phyloP scores from a whole-genome alignment of 1,139 yeast genomes.

The Suhomyces choctaworum region DNA sequence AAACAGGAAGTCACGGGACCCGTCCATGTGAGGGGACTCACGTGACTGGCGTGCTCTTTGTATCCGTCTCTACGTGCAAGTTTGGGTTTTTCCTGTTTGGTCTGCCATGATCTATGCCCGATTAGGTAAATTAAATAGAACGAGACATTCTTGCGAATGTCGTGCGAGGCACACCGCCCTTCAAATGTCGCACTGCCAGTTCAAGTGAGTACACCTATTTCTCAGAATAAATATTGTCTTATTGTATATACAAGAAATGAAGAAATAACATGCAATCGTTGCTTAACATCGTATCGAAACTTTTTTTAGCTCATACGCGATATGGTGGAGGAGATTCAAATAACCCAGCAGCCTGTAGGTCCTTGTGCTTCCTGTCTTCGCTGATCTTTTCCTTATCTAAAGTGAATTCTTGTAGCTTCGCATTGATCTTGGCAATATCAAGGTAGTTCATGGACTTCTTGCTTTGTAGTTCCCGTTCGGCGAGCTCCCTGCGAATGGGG shows the following conservation, averaged over 20 bases:
- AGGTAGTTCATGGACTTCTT: slow-evolving; percentile 35
- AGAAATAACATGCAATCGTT: slow-evolving; percentile 7
- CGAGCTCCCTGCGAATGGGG: slow-evolving; percentile 21
- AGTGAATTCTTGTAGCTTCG: slow-evolving; percentile 20
- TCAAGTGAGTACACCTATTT: too few species aligned
- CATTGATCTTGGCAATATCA: slow-evolving; percentile 32
- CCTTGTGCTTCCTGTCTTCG: not conserved
- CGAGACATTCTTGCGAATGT: not conserved
- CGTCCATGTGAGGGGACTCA: too few species aligned
- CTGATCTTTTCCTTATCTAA: slow-evolving; percentile 12
- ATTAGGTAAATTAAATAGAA: not conserved
- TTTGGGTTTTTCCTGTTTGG: not conserved
- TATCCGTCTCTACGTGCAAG: too few species aligned
- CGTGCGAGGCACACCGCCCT: too few species aligned
- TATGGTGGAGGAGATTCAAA: slow-evolving; percentile 19
- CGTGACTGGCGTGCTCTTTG: too few species aligned
- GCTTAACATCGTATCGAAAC: slow-evolving; percentile 1
- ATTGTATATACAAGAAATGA: slow-evolving; percentile 8
- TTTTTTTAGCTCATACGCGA: slow-evolving; percentile 6
- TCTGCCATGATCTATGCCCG: too few species aligned
- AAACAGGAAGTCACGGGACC: too few species aligned
- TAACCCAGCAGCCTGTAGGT: not conserved
- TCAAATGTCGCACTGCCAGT: too few species aligned
- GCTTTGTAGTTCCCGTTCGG: slow-evolving; percentile 15
- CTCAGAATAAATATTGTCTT: not conserved